Conservation (phyloP, 225 moss, liverwort and hornwort genomes). For the Asterella californica region DNA sequence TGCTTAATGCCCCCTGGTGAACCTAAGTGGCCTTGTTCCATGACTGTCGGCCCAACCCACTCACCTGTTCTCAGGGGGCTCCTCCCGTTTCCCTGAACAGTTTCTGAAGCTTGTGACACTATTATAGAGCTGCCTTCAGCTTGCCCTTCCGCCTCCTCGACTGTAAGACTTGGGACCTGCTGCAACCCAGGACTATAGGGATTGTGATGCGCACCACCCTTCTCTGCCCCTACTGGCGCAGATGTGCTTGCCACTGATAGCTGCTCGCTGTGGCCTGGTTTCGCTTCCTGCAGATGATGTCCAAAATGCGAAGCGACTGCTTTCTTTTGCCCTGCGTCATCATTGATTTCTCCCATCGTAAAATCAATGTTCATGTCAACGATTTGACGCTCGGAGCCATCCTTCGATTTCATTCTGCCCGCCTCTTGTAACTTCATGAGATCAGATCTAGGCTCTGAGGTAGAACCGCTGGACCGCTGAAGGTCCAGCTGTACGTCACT, state of each 20-base stretch:
- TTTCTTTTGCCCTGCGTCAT: constrained; percentile 17
- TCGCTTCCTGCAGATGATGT: constrained; percentile 29
- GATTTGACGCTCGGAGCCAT: constrained; percentile 9
- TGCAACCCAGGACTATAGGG: constrained; percentile 39
- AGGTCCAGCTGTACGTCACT: constrained; percentile 29
- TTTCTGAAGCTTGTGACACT: constrained; percentile 62
- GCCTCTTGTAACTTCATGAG: constrained; percentile 18
- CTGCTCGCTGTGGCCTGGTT: constrained; percentile 44
- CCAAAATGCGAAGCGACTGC: constrained; percentile 24
- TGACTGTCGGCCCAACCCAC: constrained; percentile 27
- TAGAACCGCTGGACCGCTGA: constrained; percentile 25
- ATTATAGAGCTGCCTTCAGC: constrained; percentile 32
- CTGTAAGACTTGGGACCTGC: constrained; percentile 35
- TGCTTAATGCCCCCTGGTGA: constrained; percentile 40
- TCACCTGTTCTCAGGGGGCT: constrained; percentile 44
- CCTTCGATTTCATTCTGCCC: constrained; percentile 9
- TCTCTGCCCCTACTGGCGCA: constrained; percentile 15
- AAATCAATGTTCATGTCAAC: constrained; percentile 25
- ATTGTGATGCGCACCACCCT: constrained; percentile 31
- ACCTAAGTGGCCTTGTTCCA: constrained; percentile 30
- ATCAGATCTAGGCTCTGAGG: constrained; percentile 26
- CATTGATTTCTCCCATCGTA: background rate
- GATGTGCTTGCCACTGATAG: constrained; percentile 38
- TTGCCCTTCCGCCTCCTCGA: constrained; percentile 34
- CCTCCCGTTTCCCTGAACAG: constrained; percentile 55